Evolutionary conservation across 331 rosid species (phyloP).

Genomic region (Cydonia oblonga): DNA sequence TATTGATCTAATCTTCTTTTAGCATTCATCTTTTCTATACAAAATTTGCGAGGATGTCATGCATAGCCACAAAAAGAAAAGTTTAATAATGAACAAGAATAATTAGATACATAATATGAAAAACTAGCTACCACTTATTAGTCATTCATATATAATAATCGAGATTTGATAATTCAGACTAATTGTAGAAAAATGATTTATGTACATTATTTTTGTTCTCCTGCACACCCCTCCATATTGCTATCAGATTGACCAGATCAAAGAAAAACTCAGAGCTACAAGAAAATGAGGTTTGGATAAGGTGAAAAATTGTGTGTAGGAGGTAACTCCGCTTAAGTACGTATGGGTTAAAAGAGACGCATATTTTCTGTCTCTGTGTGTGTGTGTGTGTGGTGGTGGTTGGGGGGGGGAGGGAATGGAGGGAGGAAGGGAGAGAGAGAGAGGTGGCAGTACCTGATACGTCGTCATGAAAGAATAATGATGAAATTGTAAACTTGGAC

Average conservation of each 20-base stretch:
- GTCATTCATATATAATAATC: neutral
- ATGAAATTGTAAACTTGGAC: neutral
- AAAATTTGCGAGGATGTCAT: slow-evolving; percentile 35
- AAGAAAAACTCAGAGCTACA: no score
- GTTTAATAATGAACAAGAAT: slow-evolving; percentile 7
- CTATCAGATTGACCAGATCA: no score
- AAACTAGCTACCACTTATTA: slow-evolving; percentile 14
- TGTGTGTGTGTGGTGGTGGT: no score
- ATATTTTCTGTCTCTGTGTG: no score
- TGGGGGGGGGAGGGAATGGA: neutral
- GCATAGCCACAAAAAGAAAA: slow-evolving; percentile 11
- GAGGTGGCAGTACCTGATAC: slow-evolving; percentile 26
- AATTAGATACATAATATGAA: neutral
- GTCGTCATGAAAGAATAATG: slow-evolving; percentile 15
- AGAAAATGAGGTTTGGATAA: no score
- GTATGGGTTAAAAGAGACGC: neutral
- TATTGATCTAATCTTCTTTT: slow-evolving; percentile 28
- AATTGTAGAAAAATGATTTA: no score
- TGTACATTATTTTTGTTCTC: no score
- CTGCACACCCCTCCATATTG: no score
- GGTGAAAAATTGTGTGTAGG: no score
- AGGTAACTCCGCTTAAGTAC: neutral
- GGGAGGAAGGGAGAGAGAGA: neutral
- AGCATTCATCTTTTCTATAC: neutral
- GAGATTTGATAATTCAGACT: neutral